These are phyloP conservation scores for Pythium monospermum DNA, from an alignment of 352 stramenopile genomes.

Conservation along the genomic window DNA sequence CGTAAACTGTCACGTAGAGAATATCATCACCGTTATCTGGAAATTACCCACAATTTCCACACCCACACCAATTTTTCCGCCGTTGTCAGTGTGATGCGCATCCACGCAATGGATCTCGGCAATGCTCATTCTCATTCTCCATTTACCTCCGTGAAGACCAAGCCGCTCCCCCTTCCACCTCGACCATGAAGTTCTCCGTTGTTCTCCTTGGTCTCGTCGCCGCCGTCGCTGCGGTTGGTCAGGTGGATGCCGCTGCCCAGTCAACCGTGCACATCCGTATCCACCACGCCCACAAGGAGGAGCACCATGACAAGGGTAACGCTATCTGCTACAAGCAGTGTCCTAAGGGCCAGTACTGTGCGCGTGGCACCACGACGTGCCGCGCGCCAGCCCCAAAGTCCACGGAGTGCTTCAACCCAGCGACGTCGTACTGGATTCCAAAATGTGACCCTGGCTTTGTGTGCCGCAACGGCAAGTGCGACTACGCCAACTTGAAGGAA, in stretches of 20 bases:
- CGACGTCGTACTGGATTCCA: slow-evolving; percentile 12
- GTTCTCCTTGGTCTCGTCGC: slow-evolving; percentile 8
- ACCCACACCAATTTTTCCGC: too few species aligned
- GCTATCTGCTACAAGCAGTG: slow-evolving; percentile 22
- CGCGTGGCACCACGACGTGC: slow-evolving; percentile 22
- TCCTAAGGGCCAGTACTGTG: slow-evolving; percentile 28
- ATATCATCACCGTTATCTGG: too few species aligned
- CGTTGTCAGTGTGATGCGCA: too few species aligned
- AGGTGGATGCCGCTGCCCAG: slow-evolving; percentile 14
- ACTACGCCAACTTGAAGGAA: slow-evolving; percentile 9
- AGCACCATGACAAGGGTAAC: slow-evolving; percentile 2
- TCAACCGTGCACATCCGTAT: slow-evolving; percentile 23
- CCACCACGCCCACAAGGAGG: slow-evolving; percentile 14
- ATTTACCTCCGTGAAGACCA: too few species aligned
- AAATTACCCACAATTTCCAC: too few species aligned
- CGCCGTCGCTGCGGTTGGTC: neutral
- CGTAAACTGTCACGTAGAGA: too few species aligned
- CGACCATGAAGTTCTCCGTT: slow-evolving; percentile 3
- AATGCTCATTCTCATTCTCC: too few species aligned
- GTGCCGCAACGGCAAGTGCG: slow-evolving; percentile 12
- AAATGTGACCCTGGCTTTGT: slow-evolving; percentile 15
- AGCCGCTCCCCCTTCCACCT: neutral
- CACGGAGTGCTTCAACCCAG: slow-evolving; percentile 17
- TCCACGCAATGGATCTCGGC: too few species aligned
- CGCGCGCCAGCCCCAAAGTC: slow-evolving; percentile 10